Evolutionary conservation across 805 yeast species (phyloP), one percentile per base, ranked within the genome.

Genomic region (Pichia occidentalis): DNA sequence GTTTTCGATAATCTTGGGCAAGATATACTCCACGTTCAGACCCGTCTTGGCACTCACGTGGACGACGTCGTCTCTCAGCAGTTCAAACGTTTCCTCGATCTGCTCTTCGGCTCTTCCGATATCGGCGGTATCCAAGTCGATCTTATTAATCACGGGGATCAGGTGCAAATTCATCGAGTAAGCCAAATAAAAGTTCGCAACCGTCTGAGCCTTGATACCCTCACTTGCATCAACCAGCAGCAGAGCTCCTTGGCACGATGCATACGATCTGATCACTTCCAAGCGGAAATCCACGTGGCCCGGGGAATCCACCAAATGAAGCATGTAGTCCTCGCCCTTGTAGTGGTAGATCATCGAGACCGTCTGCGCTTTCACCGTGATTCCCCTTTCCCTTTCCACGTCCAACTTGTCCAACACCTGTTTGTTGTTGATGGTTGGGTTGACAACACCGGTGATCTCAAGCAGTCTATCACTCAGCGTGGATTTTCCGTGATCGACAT

Each of bases 121-220:
- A 54, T 90, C 86, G 0, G 97, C 96, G 24, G 78, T 83, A 44
- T 82, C 92, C 37, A 90, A 63, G 61, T 90, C 98, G 33, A 90
- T 82, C 54, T 90, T 90, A 63, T 90, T 90, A 35, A 90, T 84
- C 13, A 90, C 85, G 0, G 98, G 97, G 1, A 90, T 70, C 46
- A 90, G 64, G 48, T 78, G 77, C 45, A 92, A 70, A 8, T 80
- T 84, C 77, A 86, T 72, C 40, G 90, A 80, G 54, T 83, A 82
- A 0, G 97, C 98, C 39, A 90, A 67, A 53, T 81, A 85, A 61
- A 85, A 90, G 58, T 92, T 90, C 18, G 98, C 97, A n/a, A 90
- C 97, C 0, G 98, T 92, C 58, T 90, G 98, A 0, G 97, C 97
- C 58, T 87, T 97, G 4, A 90, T 87, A 36, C 97, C 97, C 54